Evolutionary conservation across 805 yeast species (phyloP).

Genomic region (Isabelozyma pseudorhagii): DNA sequence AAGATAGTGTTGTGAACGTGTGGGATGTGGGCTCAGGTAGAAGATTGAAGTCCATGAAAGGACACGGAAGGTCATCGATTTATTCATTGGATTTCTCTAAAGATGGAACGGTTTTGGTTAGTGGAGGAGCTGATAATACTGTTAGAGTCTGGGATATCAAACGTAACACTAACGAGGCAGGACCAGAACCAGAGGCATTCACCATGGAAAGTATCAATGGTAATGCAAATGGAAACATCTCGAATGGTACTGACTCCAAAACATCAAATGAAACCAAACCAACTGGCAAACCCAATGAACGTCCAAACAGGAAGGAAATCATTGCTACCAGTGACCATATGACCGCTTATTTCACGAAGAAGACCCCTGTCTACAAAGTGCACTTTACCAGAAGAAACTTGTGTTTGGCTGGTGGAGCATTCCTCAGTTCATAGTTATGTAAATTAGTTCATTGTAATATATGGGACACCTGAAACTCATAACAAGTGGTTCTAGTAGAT

Average conservation of each 20-base stretch:
- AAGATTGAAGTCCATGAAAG: constrained; percentile 84
- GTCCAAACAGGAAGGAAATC: constrained; percentile 61
- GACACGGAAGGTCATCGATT: constrained; percentile 86
- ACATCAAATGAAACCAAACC: constrained; percentile 8
- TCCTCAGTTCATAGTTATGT: constrained; percentile 15
- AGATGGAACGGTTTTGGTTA: constrained; percentile 86
- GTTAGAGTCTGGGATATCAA: constrained; percentile 96
- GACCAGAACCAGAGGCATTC: constrained; percentile 73
- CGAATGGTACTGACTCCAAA: constrained; percentile 4
- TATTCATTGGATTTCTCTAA: constrained; percentile 80
- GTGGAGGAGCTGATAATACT: constrained; percentile 89
- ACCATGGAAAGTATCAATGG: constrained; percentile 17
- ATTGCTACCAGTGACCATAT: constrained; percentile 86
- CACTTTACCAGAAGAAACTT: constrained; percentile 88
- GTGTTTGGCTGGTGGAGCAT: constrained; percentile 92
- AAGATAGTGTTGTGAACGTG: constrained; percentile 80
- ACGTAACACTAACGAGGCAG: constrained; percentile 75
- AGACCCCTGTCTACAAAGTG: constrained; percentile 90
- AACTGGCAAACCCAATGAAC: constrained; percentile 36
- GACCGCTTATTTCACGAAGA: constrained; percentile 90
- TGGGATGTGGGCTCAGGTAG: constrained; percentile 96
- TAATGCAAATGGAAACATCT: constrained; percentile 5
- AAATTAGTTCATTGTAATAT: background rate
- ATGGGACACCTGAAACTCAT: no score
- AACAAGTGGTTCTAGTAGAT: no score